Evolutionary conservation across 495 filamentous ascomycete genomes (phyloP).

Genomic region (Neurospora tetrasperma): DNA sequence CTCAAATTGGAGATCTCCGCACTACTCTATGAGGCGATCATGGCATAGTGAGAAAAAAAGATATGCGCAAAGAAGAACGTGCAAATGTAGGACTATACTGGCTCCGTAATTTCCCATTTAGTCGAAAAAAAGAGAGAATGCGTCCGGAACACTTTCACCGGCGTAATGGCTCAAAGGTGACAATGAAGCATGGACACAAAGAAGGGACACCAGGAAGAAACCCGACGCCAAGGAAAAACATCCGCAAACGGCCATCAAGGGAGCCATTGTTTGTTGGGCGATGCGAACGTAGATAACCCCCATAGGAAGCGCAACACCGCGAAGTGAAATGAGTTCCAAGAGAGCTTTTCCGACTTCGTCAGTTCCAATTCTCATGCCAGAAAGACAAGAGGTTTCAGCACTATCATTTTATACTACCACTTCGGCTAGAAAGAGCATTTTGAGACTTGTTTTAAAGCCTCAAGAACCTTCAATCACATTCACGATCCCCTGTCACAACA

Average conservation of each 20-base stretch:
- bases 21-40: background rate
- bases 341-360: background rate
- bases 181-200: background rate
- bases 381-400: background rate
- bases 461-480: background rate
- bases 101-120: background rate
- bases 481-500: background rate
- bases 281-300: background rate
- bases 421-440: background rate
- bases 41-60: background rate
- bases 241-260: background rate
- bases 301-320: background rate
- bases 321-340: background rate
- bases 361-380: background rate
- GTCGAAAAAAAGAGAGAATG: background rate
- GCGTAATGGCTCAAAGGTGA: background rate
- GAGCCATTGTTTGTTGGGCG: background rate
- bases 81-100: background rate
- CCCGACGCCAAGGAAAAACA: background rate
- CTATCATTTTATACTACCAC: background rate
- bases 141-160: background rate
- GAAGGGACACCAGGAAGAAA: background rate
- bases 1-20: background rate
- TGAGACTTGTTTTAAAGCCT: background rate
- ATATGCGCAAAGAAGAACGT: background rate